These are phyloP conservation scores for Ganoderma leucocontextum DNA, from an alignment of 1,284 basidiomycete genomes.

Conservation along the genomic window DNA sequence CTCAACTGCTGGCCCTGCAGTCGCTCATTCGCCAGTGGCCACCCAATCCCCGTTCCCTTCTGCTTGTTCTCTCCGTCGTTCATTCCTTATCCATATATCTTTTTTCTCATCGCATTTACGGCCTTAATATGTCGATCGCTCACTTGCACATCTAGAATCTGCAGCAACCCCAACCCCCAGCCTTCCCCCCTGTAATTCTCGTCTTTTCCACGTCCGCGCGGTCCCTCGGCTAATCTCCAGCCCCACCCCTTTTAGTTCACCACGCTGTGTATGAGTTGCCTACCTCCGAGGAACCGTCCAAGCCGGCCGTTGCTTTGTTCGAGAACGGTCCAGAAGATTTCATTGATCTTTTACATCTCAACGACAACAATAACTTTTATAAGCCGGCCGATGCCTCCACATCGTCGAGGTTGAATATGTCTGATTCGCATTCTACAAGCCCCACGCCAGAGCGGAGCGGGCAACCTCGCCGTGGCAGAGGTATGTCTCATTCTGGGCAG, in stretches of 20 bases:
- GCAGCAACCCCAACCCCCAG: constrained; percentile 30
- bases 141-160: constrained; percentile 25
- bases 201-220: constrained; percentile 8
- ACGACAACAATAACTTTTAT: constrained; percentile 30
- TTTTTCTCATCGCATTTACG: constrained; percentile 21
- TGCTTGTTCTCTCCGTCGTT: constrained; percentile 19
- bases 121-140: constrained; percentile 29
- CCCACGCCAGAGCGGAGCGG: constrained; percentile 35
- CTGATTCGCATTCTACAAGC: constrained; percentile 32
- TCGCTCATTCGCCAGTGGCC: constrained; percentile 28
- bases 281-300: constrained; percentile 31
- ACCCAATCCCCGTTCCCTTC: constrained; percentile 1
- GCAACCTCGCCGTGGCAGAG: constrained; percentile 35
- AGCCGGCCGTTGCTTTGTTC: constrained; percentile 33
- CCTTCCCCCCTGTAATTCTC: constrained; percentile 29
- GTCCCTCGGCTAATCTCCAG: constrained; percentile 22
- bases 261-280: constrained; percentile 34
- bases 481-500: constrained; percentile 36
- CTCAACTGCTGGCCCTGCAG: no score
- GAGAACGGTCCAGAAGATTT: constrained; percentile 40
- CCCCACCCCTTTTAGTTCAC: constrained; percentile 16
- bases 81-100: constrained; percentile 22
- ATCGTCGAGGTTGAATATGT: constrained; percentile 36
- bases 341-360: constrained; percentile 31
- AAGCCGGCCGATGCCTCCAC: constrained; percentile 35